Evolutionary conservation across 2,329 filamentous ascomycete species (phyloP), one percentile per base, ranked within the genome.

Genomic region (Nannizzia gypsea): DNA sequence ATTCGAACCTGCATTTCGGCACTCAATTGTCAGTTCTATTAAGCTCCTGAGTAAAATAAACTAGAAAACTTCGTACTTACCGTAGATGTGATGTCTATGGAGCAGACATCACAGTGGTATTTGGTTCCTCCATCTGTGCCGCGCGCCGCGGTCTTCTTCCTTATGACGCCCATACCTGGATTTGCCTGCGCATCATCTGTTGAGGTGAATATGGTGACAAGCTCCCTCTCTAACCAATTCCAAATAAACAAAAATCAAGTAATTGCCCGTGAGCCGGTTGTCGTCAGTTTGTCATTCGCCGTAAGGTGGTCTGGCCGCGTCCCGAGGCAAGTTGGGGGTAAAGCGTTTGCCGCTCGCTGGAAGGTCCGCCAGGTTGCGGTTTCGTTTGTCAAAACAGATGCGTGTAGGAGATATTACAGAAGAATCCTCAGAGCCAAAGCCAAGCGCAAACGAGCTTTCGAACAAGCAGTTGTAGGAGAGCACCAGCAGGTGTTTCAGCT

Each of bases 51-150:
- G 38, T 42, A 15, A 42, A 20, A n/a, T n/a, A 42, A 20, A 4
- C n/a, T n/a, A 17, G 28, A 58, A 26, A 22, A 15, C 11, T 80
- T 28, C 31, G 8, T 36, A 13, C 87, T 69, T 81, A 95, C 93
- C 54, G 93, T 99, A 3, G 91, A 93, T 54, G 93, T 99, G 66
- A 99, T 95, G 73, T 99, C 93, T 61, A 89, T 89, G 50, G 90
- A 95, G 74, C 93, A 99, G 61, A 95, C 87, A 74, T 99, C 95
- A 78, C 93, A 99, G 65, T 97, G 90, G 73, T 95, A 99, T 73
- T 97, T 96, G 34, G 90, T 88, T 64, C 89, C 89, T 55, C 88
- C 90, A 71, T 96, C 90, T 57, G 87, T 90, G 64, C 89, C 89
- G 70, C 89, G 82, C 59, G 86, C 85, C 66, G 88, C 88, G 62